Evolutionary conservation across 2,329 filamentous ascomycete species (phyloP).

Genomic region (Pseudonectria foliicola): DNA sequence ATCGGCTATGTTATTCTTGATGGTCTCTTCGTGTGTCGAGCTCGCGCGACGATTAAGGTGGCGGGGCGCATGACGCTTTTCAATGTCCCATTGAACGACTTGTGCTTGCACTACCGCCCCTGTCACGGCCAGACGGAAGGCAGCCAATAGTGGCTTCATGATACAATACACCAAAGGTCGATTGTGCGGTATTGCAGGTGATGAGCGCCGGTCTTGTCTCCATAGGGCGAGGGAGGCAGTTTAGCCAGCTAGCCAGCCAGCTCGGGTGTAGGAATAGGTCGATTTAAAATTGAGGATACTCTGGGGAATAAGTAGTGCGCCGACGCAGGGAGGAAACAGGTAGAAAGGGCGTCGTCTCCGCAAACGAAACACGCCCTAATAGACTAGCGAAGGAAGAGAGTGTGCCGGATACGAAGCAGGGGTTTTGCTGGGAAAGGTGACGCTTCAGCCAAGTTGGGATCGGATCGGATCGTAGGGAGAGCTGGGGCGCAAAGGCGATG

Average conservation of each 20-base stretch:
- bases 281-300: not conserved
- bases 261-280: not conserved
- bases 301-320: not conserved
- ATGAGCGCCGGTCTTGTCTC: constrained; percentile 8
- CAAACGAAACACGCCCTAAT: not conserved
- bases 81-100: constrained; percentile 43
- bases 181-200: constrained; percentile 1
- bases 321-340: not conserved
- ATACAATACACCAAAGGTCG: constrained; percentile 6
- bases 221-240: constrained; percentile 10
- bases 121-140: constrained; percentile 15
- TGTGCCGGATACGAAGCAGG: constrained; percentile 1
- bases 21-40: constrained; percentile 33
- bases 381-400: not conserved
- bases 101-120: constrained; percentile 19
- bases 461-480: too few relatives aligned
- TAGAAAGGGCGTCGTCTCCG: not conserved
- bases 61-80: constrained; percentile 25
- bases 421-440: constrained; percentile 1
- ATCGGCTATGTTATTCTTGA: constrained; percentile 36
- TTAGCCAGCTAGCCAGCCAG: constrained; percentile 5
- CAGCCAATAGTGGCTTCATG: constrained; percentile 18
- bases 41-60: constrained; percentile 31
- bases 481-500: too few relatives aligned
- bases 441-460: too few relatives aligned